Evolutionary conservation across 306 rosid genomes (phyloP).

Genomic region (Ormosia semicastrata): DNA sequence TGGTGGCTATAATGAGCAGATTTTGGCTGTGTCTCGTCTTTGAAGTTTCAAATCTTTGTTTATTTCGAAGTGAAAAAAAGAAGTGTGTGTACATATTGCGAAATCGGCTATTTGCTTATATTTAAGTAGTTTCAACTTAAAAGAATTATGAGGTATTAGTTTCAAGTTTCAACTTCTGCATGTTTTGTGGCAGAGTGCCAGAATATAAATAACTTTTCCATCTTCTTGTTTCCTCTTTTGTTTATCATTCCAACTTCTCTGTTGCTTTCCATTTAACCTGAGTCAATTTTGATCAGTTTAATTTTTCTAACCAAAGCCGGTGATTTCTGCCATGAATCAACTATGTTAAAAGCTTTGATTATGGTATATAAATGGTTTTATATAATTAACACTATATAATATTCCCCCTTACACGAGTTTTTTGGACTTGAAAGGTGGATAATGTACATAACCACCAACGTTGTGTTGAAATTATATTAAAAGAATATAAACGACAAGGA

Average conservation of each 20-base stretch:
- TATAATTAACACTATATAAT: too few species aligned
- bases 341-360: too few species aligned
- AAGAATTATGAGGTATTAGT: not conserved
- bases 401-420: too few species aligned
- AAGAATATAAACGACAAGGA: too few species aligned
- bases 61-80: not conserved
- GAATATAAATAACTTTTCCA: not conserved
- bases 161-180: not conserved
- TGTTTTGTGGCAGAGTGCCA: not conserved
- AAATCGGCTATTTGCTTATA: not conserved
- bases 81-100: constrained; percentile 16
- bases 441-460: too few species aligned
- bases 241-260: not conserved
- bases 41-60: constrained; percentile 15
- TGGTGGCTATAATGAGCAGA: constrained; percentile 13
- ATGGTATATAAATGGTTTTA: too few species aligned
- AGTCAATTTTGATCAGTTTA: not conserved
- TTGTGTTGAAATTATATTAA: too few species aligned
- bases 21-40: constrained; percentile 63
- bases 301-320: not conserved
- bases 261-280: not conserved
- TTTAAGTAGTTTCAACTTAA: not conserved
- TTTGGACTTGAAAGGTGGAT: too few species aligned
- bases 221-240: not conserved
- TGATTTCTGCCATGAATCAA: too few species aligned